Evolutionary conservation across 2,329 filamentous ascomycete species (phyloP).

Genomic region (Ophiostoma sp.): DNA sequence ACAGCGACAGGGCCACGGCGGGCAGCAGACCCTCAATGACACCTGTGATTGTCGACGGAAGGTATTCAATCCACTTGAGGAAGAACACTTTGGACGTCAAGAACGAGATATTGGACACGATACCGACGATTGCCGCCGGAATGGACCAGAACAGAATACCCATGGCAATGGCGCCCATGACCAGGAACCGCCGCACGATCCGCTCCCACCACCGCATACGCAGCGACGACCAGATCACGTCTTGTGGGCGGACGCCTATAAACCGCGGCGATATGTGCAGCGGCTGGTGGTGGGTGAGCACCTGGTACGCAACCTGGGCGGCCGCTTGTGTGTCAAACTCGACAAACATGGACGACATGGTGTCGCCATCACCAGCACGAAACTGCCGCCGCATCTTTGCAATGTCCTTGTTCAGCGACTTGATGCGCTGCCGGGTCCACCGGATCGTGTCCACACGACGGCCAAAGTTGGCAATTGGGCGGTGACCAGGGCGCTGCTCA

Average conservation of each 20-base stretch:
- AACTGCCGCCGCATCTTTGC: constrained; percentile 52
- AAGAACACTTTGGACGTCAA: constrained; percentile 61
- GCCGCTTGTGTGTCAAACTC: constrained; percentile 79
- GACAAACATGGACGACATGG: constrained; percentile 77
- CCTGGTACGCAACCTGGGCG: constrained; percentile 81
- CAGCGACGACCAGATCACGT: constrained; percentile 84
- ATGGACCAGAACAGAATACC: constrained; percentile 82
- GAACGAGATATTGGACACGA: constrained; percentile 76
- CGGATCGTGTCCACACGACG: constrained; percentile 86
- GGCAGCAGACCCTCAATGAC: constrained; percentile 81
- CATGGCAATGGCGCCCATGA: constrained; percentile 61
- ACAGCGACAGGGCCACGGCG: constrained; percentile 67
- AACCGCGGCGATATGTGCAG: constrained; percentile 80
- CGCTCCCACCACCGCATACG: constrained; percentile 65
- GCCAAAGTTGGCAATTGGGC: constrained; percentile 57
- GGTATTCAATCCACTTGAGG: constrained; percentile 65
- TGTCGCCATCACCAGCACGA: constrained; percentile 57
- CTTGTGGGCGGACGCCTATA: constrained; percentile 72
- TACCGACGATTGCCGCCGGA: constrained; percentile 71
- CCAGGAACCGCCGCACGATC: constrained; percentile 60
- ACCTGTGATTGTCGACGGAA: constrained; percentile 66
- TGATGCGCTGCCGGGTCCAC: constrained; percentile 66
- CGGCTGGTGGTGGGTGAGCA: constrained; percentile 71
- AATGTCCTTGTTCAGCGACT: constrained; percentile 36
- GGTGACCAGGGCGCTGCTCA: constrained; percentile 66